Evolutionary conservation across 305 asterid genomes (phyloP).

Genomic region (Plantago coronopus): DNA sequence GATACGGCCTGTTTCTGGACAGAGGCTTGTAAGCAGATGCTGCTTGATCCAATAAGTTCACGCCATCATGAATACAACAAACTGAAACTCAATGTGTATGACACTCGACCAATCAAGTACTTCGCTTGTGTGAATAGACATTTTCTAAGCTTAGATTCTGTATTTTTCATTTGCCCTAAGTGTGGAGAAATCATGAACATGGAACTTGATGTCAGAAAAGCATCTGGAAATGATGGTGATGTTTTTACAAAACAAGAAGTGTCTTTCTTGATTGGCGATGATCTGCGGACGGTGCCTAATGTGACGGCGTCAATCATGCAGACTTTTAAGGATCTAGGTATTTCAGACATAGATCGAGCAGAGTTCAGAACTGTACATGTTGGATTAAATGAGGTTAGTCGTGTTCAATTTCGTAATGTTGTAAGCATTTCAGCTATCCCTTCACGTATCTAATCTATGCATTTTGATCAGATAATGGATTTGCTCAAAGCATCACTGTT

Average conservation of each 20-base stretch:
- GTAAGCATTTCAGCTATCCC: too few species aligned
- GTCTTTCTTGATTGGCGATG: constrained; percentile 6
- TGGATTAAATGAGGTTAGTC: neutral
- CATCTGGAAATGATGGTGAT: neutral
- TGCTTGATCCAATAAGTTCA: constrained; percentile 24
- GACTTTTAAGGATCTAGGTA: neutral
- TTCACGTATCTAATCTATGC: too few species aligned
- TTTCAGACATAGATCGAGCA: neutral
- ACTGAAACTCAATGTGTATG: constrained; percentile 18
- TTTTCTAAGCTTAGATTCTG: too few species aligned
- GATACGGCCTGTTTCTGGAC: constrained; percentile 17
- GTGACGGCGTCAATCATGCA: neutral
- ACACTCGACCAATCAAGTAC: constrained; percentile 12
- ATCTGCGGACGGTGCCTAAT: constrained; percentile 1
- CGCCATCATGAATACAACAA: neutral
- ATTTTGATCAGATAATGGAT: neutral
- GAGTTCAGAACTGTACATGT: too few species aligned
- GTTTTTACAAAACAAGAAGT: neutral
- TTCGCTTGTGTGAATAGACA: neutral
- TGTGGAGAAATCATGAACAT: neutral
- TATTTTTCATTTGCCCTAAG: too few species aligned
- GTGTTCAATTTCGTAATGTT: too few species aligned
- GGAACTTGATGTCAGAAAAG: neutral
- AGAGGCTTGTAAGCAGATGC: constrained; percentile 16
- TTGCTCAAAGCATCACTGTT: neutral